A percentile compares a stretch with the other conserved stretches of the same genome.
Evolutionary conservation across 2,329 filamentous ascomycete species (phyloP).

Genomic region (Pseudogymnoascus verrucosus): DNA sequence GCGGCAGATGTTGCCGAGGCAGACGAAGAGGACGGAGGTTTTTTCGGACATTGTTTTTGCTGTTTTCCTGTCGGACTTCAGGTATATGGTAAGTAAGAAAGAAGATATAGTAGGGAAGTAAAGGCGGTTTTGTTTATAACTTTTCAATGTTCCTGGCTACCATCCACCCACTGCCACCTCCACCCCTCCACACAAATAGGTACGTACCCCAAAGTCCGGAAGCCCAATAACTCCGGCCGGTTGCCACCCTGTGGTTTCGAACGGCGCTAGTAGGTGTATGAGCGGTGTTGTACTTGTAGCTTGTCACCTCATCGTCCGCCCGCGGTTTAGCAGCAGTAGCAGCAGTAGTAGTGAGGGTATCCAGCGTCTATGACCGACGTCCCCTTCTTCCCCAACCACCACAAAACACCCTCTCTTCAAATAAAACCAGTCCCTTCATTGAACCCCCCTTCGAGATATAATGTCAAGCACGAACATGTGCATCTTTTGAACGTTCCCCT

Average conservation of each 20-base stretch:
- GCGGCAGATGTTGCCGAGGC: conserved; percentile 89
- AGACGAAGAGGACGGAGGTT: conserved; percentile 83
- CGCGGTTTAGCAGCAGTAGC: not conserved
- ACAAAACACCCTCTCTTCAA: not conserved
- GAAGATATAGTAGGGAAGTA: not conserved
- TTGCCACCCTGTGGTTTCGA: not conserved
- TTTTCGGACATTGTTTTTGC: conserved; percentile 16
- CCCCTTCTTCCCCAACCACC: not conserved
- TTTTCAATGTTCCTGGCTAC: not conserved
- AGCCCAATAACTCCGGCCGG: not conserved
- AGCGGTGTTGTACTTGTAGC: not conserved
- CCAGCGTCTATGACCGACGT: not conserved
- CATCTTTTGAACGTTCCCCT: not conserved
- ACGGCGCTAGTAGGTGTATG: not conserved
- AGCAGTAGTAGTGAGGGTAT: not conserved
- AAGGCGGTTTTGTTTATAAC: not conserved
- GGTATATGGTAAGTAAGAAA: not conserved
- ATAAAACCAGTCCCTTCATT: not conserved
- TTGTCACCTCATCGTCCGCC: not conserved
- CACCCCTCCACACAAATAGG: not conserved
- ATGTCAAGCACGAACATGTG: not conserved
- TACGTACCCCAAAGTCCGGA: not conserved
- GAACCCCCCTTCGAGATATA: not conserved
- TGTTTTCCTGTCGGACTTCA: too few species aligned
- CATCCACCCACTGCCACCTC: not conserved